Conservation (phyloP, 257 asterid species). For the Schizonepeta tenuifolia region DNA sequence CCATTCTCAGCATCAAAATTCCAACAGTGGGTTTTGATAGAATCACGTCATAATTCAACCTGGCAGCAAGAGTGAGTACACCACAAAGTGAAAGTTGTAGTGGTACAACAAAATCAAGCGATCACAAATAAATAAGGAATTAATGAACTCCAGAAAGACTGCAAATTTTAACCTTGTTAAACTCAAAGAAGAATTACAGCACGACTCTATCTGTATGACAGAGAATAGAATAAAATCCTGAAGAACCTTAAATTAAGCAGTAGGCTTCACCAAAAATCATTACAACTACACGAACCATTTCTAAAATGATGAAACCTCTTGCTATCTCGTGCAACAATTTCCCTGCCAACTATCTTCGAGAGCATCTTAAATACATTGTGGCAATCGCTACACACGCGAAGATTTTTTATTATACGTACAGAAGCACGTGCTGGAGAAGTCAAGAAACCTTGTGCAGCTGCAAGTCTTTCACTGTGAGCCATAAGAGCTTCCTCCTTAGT, state of each 20-base stretch:
- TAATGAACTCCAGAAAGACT: background rate
- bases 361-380: slow-evolving; percentile 80
- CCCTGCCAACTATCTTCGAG: slow-evolving; percentile 82
- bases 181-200: slow-evolving; percentile 16
- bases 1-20: background rate
- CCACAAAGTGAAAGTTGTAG: background rate
- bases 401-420: slow-evolving; percentile 72
- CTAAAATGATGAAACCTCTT: slow-evolving; percentile 89
- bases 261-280: slow-evolving; percentile 76
- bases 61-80: background rate
- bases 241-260: slow-evolving; percentile 34
- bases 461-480: slow-evolving; percentile 91
- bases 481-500: slow-evolving; percentile 84
- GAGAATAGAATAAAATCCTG: background rate
- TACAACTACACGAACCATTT: slow-evolving; percentile 79
- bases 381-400: slow-evolving; percentile 82
- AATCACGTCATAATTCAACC: background rate
- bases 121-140: background rate
- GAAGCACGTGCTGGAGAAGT: slow-evolving; percentile 62
- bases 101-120: background rate
- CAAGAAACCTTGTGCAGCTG: slow-evolving; percentile 82
- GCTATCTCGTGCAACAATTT: slow-evolving; percentile 70
- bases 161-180: background rate
- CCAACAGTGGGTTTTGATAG: background rate
- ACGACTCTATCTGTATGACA: slow-evolving; percentile 25